Evolutionary conservation across 441 rosid species (phyloP).

Genomic region (Pelargonium citronellum): DNA sequence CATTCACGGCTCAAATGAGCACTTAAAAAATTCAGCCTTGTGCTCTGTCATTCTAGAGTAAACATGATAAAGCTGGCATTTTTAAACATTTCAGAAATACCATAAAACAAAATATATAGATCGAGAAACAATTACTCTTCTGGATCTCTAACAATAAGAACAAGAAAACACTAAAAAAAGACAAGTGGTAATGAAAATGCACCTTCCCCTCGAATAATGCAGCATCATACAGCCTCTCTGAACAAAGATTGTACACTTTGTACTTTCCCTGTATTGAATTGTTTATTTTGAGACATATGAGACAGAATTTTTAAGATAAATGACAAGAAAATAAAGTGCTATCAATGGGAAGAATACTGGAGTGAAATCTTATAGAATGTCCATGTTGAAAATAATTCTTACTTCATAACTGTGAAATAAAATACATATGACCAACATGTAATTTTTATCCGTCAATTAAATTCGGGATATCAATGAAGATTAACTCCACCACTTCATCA

Average conservation of each 20-base stretch:
- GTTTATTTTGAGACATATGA: neutral
- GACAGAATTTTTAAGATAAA: neutral
- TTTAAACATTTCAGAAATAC: neutral
- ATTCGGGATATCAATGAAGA: neutral
- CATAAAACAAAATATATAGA: neutral
- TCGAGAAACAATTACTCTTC: neutral
- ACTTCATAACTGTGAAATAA: constrained; percentile 3
- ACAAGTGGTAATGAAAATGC: neutral
- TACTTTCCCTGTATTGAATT: constrained; percentile 56
- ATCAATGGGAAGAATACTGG: neutral
- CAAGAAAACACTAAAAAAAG: neutral
- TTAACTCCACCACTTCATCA: neutral
- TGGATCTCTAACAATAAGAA: neutral
- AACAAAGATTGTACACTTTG: constrained; percentile 79
- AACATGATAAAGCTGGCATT: neutral
- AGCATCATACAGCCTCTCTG: constrained; percentile 80
- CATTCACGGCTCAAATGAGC: neutral
- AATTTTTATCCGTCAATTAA: neutral
- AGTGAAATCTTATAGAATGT: neutral
- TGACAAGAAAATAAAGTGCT: neutral
- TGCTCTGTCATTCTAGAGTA: neutral
- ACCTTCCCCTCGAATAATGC: constrained; percentile 75
- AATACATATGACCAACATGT: neutral
- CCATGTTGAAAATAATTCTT: neutral
- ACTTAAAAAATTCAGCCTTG: neutral